phyloP scores from a whole-genome alignment of 1,284 basidiomycete genomes.

The Blastosporella zonata region DNA sequence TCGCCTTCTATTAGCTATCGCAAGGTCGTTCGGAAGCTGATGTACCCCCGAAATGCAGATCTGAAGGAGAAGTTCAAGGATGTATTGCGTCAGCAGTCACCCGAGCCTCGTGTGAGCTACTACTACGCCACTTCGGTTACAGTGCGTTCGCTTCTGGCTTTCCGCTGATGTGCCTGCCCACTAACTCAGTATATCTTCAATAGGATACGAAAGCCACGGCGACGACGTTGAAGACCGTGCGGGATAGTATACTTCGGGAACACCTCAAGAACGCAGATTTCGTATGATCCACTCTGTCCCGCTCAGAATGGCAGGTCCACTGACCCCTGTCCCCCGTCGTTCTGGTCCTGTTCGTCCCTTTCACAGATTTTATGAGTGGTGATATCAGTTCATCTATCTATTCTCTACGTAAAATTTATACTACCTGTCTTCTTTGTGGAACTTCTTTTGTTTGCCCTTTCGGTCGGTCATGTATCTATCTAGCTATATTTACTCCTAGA shows the following conservation, averaged over 20 bases:
- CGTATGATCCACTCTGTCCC: conserved; percentile 23
- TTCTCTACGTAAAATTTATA: too few species aligned
- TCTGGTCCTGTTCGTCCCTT: neutral
- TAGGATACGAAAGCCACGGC: conserved; percentile 51
- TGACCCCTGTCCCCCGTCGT: neutral
- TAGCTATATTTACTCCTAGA: too few species aligned
- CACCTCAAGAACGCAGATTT: conserved; percentile 48
- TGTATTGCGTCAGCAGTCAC: conserved; percentile 46
- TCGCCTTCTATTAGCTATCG: neutral
- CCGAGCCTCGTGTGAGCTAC: conserved; percentile 47
- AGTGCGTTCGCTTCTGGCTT: conserved; percentile 36
- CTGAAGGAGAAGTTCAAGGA: conserved; percentile 55
- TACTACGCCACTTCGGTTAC: conserved; percentile 61
- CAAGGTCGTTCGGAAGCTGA: conserved; percentile 6
- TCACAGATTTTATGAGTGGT: neutral
- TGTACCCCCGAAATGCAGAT: conserved; percentile 24
- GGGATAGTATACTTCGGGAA: conserved; percentile 54
- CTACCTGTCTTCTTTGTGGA: too few species aligned
- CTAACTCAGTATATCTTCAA: neutral
- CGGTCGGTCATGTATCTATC: too few species aligned
- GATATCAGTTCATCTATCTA: too few species aligned
- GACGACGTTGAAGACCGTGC: conserved; percentile 47
- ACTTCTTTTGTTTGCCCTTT: too few species aligned
- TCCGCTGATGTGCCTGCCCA: neutral
- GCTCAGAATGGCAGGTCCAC: neutral